Evolutionary conservation across 139 green algal species (phyloP).

Genomic region (Tetradesmus obliquus): DNA sequence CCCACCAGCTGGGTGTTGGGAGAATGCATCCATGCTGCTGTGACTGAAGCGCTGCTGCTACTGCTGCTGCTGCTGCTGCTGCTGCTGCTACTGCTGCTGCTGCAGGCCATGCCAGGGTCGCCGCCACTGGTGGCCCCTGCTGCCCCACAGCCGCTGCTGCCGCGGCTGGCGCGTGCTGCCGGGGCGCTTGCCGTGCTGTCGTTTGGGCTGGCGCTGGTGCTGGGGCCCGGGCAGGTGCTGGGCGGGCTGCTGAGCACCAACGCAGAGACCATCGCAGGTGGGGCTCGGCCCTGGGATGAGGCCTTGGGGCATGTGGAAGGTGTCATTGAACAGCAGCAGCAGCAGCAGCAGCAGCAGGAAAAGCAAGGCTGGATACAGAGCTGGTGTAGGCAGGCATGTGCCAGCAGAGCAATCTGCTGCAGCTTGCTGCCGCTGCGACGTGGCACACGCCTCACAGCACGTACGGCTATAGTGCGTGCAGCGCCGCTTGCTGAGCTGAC

Average conservation of each 20-base stretch:
- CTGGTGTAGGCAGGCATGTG: too few relatives aligned
- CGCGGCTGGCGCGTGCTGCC: conserved; percentile 13
- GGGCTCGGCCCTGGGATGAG: too few relatives aligned
- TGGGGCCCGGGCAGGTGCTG: conserved; percentile 18
- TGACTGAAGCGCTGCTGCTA: too few relatives aligned
- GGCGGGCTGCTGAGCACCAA: conserved; percentile 21
- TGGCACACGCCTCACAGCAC: too few relatives aligned
- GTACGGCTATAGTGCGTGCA: too few relatives aligned
- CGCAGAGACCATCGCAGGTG: conserved; percentile 28
- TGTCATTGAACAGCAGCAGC: neutral
- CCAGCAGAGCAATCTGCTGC: too few relatives aligned
- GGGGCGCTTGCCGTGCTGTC: conserved; percentile 2
- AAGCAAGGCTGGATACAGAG: too few relatives aligned
- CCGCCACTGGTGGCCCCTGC: neutral
- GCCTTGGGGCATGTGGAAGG: too few relatives aligned
- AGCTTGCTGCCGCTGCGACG: too few relatives aligned
- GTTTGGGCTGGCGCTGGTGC: conserved; percentile 2
- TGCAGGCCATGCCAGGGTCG: conserved; percentile 19
- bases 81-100: neutral
- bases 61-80: neutral
- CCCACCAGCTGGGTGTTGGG: too few relatives aligned
- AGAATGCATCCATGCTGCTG: too few relatives aligned
- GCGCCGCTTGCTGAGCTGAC: too few relatives aligned
- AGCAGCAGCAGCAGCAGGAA: neutral
- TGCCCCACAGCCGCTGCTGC: neutral